Evolutionary conservation across 768 basidiomycete genomes (phyloP), one percentile per base, ranked within the genome.

Genomic region (Naematelia encephala): DNA sequence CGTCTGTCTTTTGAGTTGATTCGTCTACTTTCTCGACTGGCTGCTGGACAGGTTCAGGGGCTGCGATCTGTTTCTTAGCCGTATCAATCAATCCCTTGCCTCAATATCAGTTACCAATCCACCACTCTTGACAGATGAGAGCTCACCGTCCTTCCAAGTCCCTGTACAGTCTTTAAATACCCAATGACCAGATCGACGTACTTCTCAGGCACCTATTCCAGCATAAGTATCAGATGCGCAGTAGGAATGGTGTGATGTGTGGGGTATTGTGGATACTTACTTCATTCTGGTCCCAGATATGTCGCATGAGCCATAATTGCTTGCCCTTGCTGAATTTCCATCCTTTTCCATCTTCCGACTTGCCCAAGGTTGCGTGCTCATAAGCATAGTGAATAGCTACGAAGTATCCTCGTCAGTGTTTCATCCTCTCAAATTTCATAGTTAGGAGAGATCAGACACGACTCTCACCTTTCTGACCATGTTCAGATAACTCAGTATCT

Each of bases 311-410:
- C 70, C 70, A 72, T 45, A 62, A 63, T 47, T 72, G 70, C 25
- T 64, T 64, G n/a, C 67, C 70, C 50, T 72, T 72, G 60, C 60
- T 69, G 51, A 72, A 72, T 46, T 72, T 72, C 70, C 70, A 72
- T 23, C 16, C 52, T 45, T 59, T 26, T 4, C 61, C 64, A 5
- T 54, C 52, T 23, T 11, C 26, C 4, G 42, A n/a, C 43, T 44
- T 44, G n/a, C 11, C 25, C 12, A 22, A 16, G 14, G 29, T n/a
- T 4, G 54, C 22, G 44, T 45, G 26, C 26, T 55, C 39, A 5
- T 45, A 27, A 55, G 44, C 54, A 46, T 55, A 55, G 22, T 22
- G n/a, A 13, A 55, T 45, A 46, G 54, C 54, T 55, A 28, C 25
- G 13, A 42, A 14, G 26, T 29, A n/a, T 30, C 43, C 27, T 45